Evolutionary conservation across 371 early-diverging fungal genomes (phyloP).

Genomic region (Mortierella sp.): DNA sequence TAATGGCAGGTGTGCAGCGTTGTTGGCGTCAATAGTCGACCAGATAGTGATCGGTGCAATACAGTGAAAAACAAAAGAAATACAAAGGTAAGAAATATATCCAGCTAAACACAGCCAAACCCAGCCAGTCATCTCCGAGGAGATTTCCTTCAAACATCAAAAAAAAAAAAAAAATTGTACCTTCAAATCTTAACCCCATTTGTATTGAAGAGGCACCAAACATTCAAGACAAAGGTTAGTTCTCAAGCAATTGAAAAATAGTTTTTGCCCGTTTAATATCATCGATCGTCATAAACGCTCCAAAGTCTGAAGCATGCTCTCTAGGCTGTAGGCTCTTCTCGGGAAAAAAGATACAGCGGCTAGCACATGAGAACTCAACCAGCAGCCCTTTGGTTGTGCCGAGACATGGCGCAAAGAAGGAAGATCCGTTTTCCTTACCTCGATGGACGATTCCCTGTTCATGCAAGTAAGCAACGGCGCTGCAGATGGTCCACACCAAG

Average conservation of each 20-base stretch:
- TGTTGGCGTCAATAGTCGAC: too few relatives aligned
- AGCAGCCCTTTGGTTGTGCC: too few relatives aligned
- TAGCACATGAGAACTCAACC: neutral
- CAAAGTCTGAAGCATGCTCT: neutral
- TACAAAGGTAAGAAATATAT: neutral
- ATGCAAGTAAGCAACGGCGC: constrained; percentile 88
- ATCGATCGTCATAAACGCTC: neutral
- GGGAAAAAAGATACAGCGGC: constrained; percentile 6
- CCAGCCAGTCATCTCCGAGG: constrained; percentile 91
- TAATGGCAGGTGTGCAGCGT: neutral
- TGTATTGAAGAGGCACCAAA: neutral
- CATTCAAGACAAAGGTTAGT: neutral
- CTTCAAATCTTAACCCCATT: constrained; percentile 12
- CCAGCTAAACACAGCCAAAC: constrained; percentile 79
- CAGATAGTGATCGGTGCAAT: too few relatives aligned
- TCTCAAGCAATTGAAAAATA: neutral
- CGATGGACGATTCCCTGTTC: constrained; percentile 87
- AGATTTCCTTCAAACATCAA: constrained; percentile 66
- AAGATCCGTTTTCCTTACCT: too few relatives aligned
- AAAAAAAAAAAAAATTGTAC: constrained; percentile 9
- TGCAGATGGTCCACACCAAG: constrained; percentile 78
- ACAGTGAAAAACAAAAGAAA: constrained; percentile 86
- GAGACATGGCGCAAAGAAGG: too few relatives aligned
- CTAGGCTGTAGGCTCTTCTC: neutral
- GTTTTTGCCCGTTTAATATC: neutral